phyloP scores from a whole-genome alignment of 192 early-diverging fungal species.

The Glomus cerebriforme region DNA sequence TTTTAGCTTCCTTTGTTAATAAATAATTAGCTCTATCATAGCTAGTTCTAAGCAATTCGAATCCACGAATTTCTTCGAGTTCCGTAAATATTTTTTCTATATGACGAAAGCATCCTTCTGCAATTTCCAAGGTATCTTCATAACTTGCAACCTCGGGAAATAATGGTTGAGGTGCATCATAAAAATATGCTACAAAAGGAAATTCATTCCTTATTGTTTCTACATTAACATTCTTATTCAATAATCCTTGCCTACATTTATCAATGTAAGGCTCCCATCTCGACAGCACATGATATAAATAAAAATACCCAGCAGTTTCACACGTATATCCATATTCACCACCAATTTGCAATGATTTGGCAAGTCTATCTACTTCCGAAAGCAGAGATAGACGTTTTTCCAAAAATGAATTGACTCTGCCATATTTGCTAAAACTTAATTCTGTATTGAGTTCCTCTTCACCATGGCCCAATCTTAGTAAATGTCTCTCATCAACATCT shows the following conservation, averaged over 20 bases:
- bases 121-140: slow-evolving; percentile 62
- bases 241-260: slow-evolving; percentile 34
- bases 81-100: slow-evolving; percentile 82
- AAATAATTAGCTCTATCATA: slow-evolving; percentile 88
- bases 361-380: slow-evolving; percentile 73
- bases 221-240: slow-evolving; percentile 23
- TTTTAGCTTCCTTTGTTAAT: slow-evolving; percentile 92
- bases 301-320: slow-evolving; percentile 92
- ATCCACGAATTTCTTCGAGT: slow-evolving; percentile 88
- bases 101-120: slow-evolving; percentile 80
- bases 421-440: slow-evolving; percentile 86
- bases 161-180: slow-evolving; percentile 68
- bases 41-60: slow-evolving; percentile 84
- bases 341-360: slow-evolving; percentile 69
- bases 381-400: slow-evolving; percentile 78
- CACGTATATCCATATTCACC: slow-evolving; percentile 92
- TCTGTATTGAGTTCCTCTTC: slow-evolving; percentile 85
- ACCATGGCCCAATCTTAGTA: slow-evolving; percentile 94
- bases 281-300: slow-evolving; percentile 69
- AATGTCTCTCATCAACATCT: slow-evolving; percentile 92
- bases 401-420: slow-evolving; percentile 91
- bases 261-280: slow-evolving; percentile 73
- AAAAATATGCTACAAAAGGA: slow-evolving; percentile 84
- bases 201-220: slow-evolving; percentile 57
- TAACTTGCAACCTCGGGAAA: slow-evolving; percentile 54